Conservation (phyloP, 805 yeast genomes). For the Cyberlindnera veronae region DNA sequence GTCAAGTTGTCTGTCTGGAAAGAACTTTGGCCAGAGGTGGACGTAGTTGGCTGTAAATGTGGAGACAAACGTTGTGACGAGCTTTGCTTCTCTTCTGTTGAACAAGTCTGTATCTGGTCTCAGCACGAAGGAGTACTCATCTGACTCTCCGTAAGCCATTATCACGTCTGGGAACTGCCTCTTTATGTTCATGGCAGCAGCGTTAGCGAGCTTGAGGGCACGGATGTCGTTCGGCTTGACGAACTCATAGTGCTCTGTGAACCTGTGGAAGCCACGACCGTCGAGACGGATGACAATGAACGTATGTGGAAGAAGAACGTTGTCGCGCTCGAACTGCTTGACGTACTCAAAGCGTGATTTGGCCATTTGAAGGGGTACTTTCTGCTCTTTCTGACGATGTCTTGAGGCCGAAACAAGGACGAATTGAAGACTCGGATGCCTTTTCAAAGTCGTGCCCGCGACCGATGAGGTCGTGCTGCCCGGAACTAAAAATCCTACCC, state of each 20-base stretch:
- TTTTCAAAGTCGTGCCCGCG: constrained; percentile 8
- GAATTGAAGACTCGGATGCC: neutral
- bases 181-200: constrained; percentile 67
- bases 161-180: constrained; percentile 65
- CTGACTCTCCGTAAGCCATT: constrained; percentile 92
- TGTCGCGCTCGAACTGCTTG: constrained; percentile 71
- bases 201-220: constrained; percentile 79
- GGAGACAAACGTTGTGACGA: constrained; percentile 78
- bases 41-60: constrained; percentile 76
- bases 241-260: constrained; percentile 70
- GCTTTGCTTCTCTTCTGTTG: constrained; percentile 77
- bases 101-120: constrained; percentile 61
- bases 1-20: constrained; percentile 44
- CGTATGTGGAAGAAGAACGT: constrained; percentile 70
- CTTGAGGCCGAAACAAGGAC: too few relatives aligned
- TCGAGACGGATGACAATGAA: constrained; percentile 84
- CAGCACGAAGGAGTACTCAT: constrained; percentile 85
- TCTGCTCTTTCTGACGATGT: too few relatives aligned
- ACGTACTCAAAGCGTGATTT: constrained; percentile 88
- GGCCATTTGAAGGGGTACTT: constrained; percentile 50
- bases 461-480: constrained; percentile 10
- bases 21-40: constrained; percentile 58
- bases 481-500: constrained; percentile 12
- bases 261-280: constrained; percentile 90
- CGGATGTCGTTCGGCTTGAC: constrained; percentile 81